These are phyloP conservation scores for Eimeria falciformis DNA, from an alignment of 169 alveolate genomes.

Conservation along the genomic window DNA sequence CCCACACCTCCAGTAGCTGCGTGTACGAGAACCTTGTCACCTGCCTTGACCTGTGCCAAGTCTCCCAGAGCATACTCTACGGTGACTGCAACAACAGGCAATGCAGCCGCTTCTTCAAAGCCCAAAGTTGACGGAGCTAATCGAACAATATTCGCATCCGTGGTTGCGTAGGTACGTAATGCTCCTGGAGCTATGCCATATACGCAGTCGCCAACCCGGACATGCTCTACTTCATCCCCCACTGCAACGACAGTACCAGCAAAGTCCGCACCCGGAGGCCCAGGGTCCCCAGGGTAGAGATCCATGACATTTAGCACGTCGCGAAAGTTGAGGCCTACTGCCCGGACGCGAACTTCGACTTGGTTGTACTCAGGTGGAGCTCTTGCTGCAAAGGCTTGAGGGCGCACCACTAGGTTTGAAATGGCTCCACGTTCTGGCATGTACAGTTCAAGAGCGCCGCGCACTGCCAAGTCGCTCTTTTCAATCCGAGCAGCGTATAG, in stretches of 20 bases:
- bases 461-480: constrained; percentile 56
- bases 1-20: constrained; percentile 87
- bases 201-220: constrained; percentile 81
- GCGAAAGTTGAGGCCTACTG: constrained; percentile 84
- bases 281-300: constrained; percentile 89
- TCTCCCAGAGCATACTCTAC: constrained; percentile 84
- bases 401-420: constrained; percentile 78
- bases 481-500: constrained; percentile 71
- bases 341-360: constrained; percentile 75
- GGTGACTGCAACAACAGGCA: constrained; percentile 84
- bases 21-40: constrained; percentile 81
- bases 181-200: constrained; percentile 82
- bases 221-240: constrained; percentile 25
- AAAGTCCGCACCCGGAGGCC: constrained; percentile 87
- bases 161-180: constrained; percentile 34
- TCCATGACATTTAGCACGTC: constrained; percentile 84
- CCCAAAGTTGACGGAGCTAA: constrained; percentile 2
- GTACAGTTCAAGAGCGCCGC: constrained; percentile 78
- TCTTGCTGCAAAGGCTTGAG: constrained; percentile 78
- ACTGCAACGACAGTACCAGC: constrained; percentile 83
- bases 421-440: constrained; percentile 80
- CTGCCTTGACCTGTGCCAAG: constrained; percentile 81
- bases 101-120: constrained; percentile 82
- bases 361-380: constrained; percentile 76
- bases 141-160: constrained; percentile 29